These are phyloP conservation scores for Globisporangium spiculum DNA, from an alignment of 352 stramenopile genomes.

Conservation along the genomic window DNA sequence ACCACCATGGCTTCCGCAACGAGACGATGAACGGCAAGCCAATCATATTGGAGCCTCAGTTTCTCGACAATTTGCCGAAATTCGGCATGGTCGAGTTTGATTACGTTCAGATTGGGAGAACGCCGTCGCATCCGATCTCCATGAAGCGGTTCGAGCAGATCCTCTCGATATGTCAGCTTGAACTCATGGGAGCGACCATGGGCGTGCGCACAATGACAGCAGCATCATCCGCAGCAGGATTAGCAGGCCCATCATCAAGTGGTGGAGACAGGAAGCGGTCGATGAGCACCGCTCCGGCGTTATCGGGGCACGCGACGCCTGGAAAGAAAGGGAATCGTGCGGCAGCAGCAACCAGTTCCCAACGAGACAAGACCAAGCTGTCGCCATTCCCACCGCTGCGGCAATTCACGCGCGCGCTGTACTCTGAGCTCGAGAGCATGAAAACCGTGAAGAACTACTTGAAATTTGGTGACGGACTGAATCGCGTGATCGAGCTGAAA, in stretches of 20 bases:
- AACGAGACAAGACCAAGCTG: background rate
- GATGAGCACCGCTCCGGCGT: constrained; percentile 1
- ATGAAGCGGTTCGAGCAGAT: constrained; percentile 68
- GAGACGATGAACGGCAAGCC: constrained; percentile 70
- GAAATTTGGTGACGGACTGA: constrained; percentile 57
- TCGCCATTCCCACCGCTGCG: constrained; percentile 42
- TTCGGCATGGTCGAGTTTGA: constrained; percentile 79
- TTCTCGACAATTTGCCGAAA: constrained; percentile 61
- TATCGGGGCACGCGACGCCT: background rate
- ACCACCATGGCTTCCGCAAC: constrained; percentile 78
- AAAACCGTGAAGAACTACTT: constrained; percentile 62
- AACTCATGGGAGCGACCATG: constrained; percentile 43
- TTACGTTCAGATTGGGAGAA: constrained; percentile 58
- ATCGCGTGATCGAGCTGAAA: constrained; percentile 36
- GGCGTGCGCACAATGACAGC: constrained; percentile 17
- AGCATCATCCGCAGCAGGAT: background rate
- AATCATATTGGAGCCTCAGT: constrained; percentile 44
- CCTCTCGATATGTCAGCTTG: constrained; percentile 50
- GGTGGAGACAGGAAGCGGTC: background rate
- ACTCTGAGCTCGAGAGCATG: constrained; percentile 60
- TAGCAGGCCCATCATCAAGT: background rate
- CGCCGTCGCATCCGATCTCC: constrained; percentile 39
- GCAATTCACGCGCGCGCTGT: constrained; percentile 36
- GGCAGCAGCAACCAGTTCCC: background rate
- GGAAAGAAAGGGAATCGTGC: background rate